Percentiles rank a stretch among this genome's conserved stretches.
Conservation (phyloP, 2,329 filamentous ascomycete genomes). For the Pyrenophora teres region DNA sequence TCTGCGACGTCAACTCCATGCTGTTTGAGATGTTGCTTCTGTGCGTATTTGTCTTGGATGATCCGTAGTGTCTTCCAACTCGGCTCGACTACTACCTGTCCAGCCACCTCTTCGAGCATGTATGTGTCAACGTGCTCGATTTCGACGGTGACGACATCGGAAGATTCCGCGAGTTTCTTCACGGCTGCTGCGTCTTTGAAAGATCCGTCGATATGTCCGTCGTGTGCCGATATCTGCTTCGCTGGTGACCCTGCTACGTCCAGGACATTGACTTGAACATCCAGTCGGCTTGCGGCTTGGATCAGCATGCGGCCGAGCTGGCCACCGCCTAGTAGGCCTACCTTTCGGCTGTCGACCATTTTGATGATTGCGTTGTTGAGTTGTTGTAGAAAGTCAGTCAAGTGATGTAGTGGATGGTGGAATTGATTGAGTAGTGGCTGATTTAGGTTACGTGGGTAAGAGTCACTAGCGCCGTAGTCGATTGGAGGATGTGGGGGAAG, state of each 20-base stretch:
- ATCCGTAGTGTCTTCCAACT: conserved; percentile 83
- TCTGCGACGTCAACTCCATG: conserved; percentile 73
- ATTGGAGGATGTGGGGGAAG: conserved; percentile 27
- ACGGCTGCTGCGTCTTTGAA: conserved; percentile 85
- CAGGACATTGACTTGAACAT: conserved; percentile 77
- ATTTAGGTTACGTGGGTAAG: conserved; percentile 24
- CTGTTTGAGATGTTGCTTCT: conserved; percentile 78
- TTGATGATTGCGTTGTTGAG: conserved; percentile 9
- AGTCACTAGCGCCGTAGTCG: conserved; percentile 21
- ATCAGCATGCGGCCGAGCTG: conserved; percentile 89
- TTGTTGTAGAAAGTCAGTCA: conserved; percentile 8
- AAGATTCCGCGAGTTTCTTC: conserved; percentile 73
- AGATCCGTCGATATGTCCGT: conserved; percentile 78
- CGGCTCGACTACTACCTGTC: conserved; percentile 70
- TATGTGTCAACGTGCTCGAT: conserved; percentile 95
- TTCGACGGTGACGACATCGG: conserved; percentile 86
- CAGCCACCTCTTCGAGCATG: conserved; percentile 80
- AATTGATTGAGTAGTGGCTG: conserved; percentile 16
- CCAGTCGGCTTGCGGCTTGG: conserved; percentile 80
- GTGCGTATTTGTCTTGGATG: conserved; percentile 91
- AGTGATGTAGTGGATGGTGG: not conserved
- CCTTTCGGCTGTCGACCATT: conserved; percentile 42
- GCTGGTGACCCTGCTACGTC: conserved; percentile 78
- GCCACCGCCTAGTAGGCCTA: conserved; percentile 51
- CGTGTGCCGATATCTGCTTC: conserved; percentile 80